phyloP scores from a whole-genome alignment of 139 green algal genomes.

The Astrephomene gubernaculifera region DNA sequence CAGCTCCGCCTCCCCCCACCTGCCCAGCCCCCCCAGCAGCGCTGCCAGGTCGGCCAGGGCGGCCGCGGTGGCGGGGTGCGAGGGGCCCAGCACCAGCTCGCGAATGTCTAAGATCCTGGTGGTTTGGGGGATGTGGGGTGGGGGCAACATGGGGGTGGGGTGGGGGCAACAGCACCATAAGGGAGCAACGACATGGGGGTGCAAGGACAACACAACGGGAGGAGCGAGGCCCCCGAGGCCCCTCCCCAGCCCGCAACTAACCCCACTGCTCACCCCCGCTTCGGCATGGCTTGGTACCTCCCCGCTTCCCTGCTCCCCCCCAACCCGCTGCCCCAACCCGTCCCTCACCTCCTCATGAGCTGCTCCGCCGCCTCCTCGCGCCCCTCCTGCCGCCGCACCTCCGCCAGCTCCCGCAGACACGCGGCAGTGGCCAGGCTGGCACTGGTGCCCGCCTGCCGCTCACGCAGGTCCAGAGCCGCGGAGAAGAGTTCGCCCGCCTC shows the following conservation, averaged over 20 bases:
- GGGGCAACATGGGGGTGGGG: too few species aligned
- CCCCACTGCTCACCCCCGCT: too few species aligned
- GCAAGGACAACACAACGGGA: too few species aligned
- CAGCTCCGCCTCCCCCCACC: conserved; percentile 23
- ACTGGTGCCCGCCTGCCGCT: not conserved
- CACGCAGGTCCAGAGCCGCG: conserved; percentile 27
- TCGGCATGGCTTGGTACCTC: not conserved
- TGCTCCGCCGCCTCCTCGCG: conserved; percentile 30
- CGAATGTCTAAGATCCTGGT: conserved; percentile 44
- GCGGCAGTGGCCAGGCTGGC: conserved; percentile 38
- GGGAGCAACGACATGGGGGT: too few species aligned
- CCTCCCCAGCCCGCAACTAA: too few species aligned
- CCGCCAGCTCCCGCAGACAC: conserved; percentile 10
- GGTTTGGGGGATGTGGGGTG: too few species aligned
- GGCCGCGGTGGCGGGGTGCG: conserved; percentile 24
- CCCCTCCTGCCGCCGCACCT: conserved; percentile 6
- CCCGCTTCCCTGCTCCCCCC: too few species aligned
- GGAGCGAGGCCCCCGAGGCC: too few species aligned
- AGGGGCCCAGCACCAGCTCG: conserved; percentile 38
- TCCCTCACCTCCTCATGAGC: conserved; percentile 33
- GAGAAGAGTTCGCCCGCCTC: conserved; percentile 41
- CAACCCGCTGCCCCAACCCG: not conserved
- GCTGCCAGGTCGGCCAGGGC: conserved; percentile 22
- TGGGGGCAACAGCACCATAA: not conserved
- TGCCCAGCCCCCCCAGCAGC: conserved; percentile 13